Evolutionary conservation across 2,329 filamentous ascomycete genomes (phyloP).

Genomic region (Diplodia scrobiculata): DNA sequence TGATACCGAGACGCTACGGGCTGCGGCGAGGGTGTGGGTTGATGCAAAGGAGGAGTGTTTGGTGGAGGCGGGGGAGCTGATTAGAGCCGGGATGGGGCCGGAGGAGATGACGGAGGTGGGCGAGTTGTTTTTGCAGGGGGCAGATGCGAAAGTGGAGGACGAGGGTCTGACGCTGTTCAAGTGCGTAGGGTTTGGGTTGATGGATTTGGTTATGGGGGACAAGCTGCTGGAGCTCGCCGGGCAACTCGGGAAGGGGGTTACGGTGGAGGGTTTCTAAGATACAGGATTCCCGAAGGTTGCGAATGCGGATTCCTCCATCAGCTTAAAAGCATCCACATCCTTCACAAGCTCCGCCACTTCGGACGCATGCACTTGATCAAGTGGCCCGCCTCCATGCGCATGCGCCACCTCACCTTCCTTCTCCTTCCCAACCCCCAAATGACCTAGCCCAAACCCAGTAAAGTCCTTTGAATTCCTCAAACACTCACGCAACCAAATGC

Average conservation of each 20-base stretch:
- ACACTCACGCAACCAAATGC: too few relatives aligned
- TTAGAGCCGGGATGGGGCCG: slow-evolving; percentile 41
- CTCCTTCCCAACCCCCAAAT: too few relatives aligned
- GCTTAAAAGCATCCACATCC: not conserved
- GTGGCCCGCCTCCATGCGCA: slow-evolving; percentile 33
- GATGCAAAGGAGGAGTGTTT: slow-evolving; percentile 47
- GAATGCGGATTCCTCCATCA: not conserved
- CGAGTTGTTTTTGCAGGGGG: slow-evolving; percentile 38
- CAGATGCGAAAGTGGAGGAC: slow-evolving; percentile 30
- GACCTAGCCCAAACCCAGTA: too few relatives aligned
- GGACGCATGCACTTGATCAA: not conserved
- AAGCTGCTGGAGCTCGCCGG: slow-evolving; percentile 33
- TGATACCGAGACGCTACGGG: slow-evolving; percentile 47
- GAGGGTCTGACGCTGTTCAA: slow-evolving; percentile 50
- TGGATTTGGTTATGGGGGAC: slow-evolving; percentile 52
- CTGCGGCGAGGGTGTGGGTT: slow-evolving; percentile 33
- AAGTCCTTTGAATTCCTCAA: too few relatives aligned
- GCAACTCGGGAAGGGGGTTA: slow-evolving; percentile 31
- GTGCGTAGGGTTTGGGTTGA: slow-evolving; percentile 55
- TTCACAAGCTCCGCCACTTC: not conserved
- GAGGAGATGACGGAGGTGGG: slow-evolving; percentile 50
- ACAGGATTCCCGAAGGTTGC: not conserved
- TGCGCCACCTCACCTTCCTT: too few relatives aligned
- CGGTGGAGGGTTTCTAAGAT: slow-evolving; percentile 1
- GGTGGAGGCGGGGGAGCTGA: slow-evolving; percentile 50